phyloP scores from a whole-genome alignment of 129 eudicot species.

The Artemisia argyi region DNA sequence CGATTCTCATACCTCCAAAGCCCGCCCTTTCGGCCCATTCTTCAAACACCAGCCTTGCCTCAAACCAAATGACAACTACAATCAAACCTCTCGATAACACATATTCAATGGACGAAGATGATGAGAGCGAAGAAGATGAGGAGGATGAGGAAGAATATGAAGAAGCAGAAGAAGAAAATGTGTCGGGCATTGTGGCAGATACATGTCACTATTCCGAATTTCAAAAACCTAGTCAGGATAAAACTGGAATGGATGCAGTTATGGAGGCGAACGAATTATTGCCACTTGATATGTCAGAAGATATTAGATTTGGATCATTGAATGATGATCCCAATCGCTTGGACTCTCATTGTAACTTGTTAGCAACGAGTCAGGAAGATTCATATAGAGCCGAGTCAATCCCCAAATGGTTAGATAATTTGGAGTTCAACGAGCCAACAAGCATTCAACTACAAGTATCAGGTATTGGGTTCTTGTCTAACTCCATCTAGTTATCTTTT shows the following conservation, averaged over 20 bases:
- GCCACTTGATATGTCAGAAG: constrained; percentile 53
- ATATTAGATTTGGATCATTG: constrained; percentile 55
- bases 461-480: constrained; percentile 29
- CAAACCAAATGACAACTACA: constrained; percentile 21
- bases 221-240: background rate
- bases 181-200: constrained; percentile 38
- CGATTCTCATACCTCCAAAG: constrained; percentile 33
- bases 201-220: constrained; percentile 15
- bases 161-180: constrained; percentile 32
- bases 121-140: constrained; percentile 4
- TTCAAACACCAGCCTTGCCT: constrained; percentile 47
- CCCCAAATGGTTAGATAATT: constrained; percentile 30
- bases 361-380: constrained; percentile 19
- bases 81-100: background rate
- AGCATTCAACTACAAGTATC: constrained; percentile 31
- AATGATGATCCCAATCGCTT: constrained; percentile 54
- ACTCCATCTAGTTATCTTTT: too few relatives aligned
- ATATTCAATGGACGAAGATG: constrained; percentile 22
- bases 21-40: constrained; percentile 86
- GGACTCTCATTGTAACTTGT: constrained; percentile 40
- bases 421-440: constrained; percentile 21
- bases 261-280: constrained; percentile 41
- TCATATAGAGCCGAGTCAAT: constrained; percentile 37
- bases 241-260: background rate
- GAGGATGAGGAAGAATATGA: constrained; percentile 28